phyloP scores from a whole-genome alignment of 2,329 filamentous ascomycete genomes.

The Thyridium curvatum region DNA sequence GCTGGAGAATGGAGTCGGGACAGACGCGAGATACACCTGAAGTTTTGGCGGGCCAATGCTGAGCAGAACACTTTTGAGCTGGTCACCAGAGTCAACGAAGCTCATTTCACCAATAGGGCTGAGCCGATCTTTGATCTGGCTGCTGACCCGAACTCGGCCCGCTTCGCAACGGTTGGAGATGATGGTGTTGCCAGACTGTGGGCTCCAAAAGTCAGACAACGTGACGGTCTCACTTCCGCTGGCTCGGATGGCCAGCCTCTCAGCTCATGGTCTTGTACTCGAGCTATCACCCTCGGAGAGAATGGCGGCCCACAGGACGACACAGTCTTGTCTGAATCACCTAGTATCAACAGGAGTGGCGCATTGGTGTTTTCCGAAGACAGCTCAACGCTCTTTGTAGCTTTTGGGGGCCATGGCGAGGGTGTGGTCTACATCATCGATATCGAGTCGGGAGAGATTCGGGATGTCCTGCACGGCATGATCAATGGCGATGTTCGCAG shows the following conservation, averaged over 20 bases:
- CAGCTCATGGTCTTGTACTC: constrained; percentile 69
- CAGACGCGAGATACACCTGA: constrained; percentile 71
- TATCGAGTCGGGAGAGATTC: constrained; percentile 58
- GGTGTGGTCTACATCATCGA: constrained; percentile 73
- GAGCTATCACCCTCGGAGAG: constrained; percentile 38
- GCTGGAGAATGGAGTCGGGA: constrained; percentile 38
- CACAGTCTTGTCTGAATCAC: constrained; percentile 19
- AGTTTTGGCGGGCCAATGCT: constrained; percentile 75
- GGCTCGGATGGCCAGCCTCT: constrained; percentile 51
- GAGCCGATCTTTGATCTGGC: constrained; percentile 66
- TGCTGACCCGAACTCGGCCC: constrained; percentile 59
- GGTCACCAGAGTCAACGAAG: constrained; percentile 75
- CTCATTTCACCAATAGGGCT: constrained; percentile 57
- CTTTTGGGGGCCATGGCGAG: constrained; percentile 45
- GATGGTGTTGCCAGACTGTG: constrained; percentile 77
- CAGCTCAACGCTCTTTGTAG: constrained; percentile 73
- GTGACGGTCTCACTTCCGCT: constrained; percentile 60
- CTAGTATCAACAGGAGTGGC: constrained; percentile 40
- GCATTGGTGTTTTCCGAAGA: constrained; percentile 76
- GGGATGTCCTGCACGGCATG: constrained; percentile 60
- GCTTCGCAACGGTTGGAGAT: constrained; percentile 80
- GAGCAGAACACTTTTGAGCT: constrained; percentile 60
- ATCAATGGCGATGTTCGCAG: constrained; percentile 59
- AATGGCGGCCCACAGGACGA: constrained; percentile 26
- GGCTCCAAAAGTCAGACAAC: constrained; percentile 65